Base-by-base conservation (phyloP, 2,329 filamentous ascomycete species). In the Coniosporium tulheliwenetii region DNA sequence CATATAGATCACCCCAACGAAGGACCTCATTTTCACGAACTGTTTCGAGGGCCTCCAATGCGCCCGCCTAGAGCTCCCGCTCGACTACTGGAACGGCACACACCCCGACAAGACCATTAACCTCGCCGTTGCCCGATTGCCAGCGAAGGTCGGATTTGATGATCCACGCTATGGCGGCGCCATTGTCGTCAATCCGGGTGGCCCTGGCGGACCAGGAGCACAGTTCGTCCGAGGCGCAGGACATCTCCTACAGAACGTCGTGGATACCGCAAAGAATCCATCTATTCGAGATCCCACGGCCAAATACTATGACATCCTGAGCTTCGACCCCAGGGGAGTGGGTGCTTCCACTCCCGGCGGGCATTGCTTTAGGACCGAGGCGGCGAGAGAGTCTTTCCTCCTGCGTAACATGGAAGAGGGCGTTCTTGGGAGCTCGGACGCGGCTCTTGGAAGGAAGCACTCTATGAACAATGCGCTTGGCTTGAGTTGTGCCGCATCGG, bases 1-100 rank as follows among this genome's bases (percentile, higher is more conserved):
- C 10, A n/a, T n/a, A 7, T 38, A 41, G 40, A 19, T 41, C 30
- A 13, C 34, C 9, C 12, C 30, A 8, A 13, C 9, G 13, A 29
- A 29, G n/a, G 36, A 47, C 14, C 48, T 60, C 5, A 32, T 47
- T 7, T 61, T 54, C 41, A 39, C 43, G 5, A 43, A 46, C 8
- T 71, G 69, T 50, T 68, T 62, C 42, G 57, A 58, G 42, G 60
- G 55, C 4, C 64, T 65, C 41, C 57, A 67, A 46, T 72, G 69
- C 44, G 65, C 69, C n/a, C 57, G 63, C 5, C 52, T 73, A 3
- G 53, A 63, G 37, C 58, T 71, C 0, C 70, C 69, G 0, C 60
- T 72, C 50, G 65, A 62, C 42, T 52, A 65, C 47, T 68, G 64
- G 52, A 57, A 63, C 30, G 51, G 53, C 4, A 48, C 51, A 1